Percentiles rank a stretch among this genome's conserved stretches.
phyloP scores from a whole-genome alignment of 768 basidiomycete species.

The Baorangia bicolor region DNA sequence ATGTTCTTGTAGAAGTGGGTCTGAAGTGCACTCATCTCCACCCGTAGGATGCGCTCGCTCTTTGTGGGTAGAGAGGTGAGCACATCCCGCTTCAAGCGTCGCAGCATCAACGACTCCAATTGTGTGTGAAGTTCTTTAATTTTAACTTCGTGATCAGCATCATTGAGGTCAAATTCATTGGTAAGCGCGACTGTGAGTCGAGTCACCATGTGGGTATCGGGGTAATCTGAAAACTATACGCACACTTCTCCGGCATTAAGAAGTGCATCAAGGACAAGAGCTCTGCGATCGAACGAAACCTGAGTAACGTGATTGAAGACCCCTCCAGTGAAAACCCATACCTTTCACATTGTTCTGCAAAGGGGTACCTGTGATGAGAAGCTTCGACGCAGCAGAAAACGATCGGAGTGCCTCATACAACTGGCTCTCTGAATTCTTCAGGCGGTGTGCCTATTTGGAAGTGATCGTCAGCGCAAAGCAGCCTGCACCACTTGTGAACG shows the following conservation, averaged over 20 bases:
- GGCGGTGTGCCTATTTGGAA: slow-evolving; percentile 75
- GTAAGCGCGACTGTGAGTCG: slow-evolving; percentile 71
- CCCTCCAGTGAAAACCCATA: slow-evolving; percentile 33
- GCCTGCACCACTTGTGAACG: slow-evolving; percentile 15
- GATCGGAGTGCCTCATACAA: slow-evolving; percentile 90
- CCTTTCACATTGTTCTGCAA: slow-evolving; percentile 99
- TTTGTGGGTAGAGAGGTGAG: slow-evolving; percentile 95
- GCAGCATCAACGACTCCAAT: slow-evolving; percentile 90
- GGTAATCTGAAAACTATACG: slow-evolving; percentile 25
- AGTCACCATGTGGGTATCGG: slow-evolving; percentile 7
- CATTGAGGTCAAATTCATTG: slow-evolving; percentile 93
- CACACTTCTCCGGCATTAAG: slow-evolving; percentile 97
- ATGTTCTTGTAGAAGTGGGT: slow-evolving; percentile 99
- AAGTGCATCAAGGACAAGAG: slow-evolving; percentile 98
- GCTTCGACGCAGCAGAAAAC: slow-evolving; percentile 87
- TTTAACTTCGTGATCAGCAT: slow-evolving; percentile 89
- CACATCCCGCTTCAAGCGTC: slow-evolving; percentile 94
- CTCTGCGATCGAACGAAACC: slow-evolving; percentile 48
- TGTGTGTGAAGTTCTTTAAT: slow-evolving; percentile 96
- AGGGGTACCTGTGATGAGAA: slow-evolving; percentile 97
- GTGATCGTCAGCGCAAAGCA: slow-evolving; percentile 15
- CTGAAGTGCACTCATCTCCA: slow-evolving; percentile 96
- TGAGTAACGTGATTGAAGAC: slow-evolving; percentile 7
- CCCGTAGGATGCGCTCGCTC: slow-evolving; percentile 95
- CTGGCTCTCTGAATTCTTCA: slow-evolving; percentile 98